A percentile compares a stretch with the other conserved stretches of the same genome.
These are phyloP conservation scores for Apiospora malaysiana DNA, from an alignment of 2,329 filamentous ascomycete species.

Conservation along the genomic window DNA sequence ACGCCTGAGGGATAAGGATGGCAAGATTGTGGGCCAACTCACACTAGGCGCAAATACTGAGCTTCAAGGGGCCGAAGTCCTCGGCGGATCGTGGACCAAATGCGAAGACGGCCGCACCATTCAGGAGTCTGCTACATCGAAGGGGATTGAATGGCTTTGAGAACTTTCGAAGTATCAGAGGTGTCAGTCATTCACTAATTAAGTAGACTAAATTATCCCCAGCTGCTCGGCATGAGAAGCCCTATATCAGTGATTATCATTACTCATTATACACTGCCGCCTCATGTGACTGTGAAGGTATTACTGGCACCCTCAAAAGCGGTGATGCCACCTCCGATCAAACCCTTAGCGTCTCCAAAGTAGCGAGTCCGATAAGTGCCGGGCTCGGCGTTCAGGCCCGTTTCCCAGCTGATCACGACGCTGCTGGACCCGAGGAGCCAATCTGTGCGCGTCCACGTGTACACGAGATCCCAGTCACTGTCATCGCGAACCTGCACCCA, in stretches of 20 bases:
- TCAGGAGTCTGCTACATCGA: conserved; percentile 30
- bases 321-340: conserved; percentile 63
- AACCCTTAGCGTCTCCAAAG: conserved; percentile 79
- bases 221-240: not conserved
- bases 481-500: conserved; percentile 78
- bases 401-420: conserved; percentile 82
- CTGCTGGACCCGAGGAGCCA: conserved; percentile 75
- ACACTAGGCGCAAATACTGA: conserved; percentile 46
- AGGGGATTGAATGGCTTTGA: conserved; percentile 35
- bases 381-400: conserved; percentile 60
- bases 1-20: conserved; percentile 49
- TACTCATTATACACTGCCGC: not conserved
- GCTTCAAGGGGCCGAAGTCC: conserved; percentile 44
- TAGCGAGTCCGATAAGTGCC: conserved; percentile 84
- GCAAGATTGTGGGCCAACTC: conserved; percentile 47
- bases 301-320: conserved; percentile 73
- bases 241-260: not conserved
- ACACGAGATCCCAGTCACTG: conserved; percentile 83
- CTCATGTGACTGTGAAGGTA: conserved; percentile 50
- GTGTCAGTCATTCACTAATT: not conserved
- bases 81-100: conserved; percentile 45
- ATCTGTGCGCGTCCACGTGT: conserved; percentile 77
- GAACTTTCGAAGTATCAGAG: no score
- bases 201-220: not conserved
- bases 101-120: conserved; percentile 31